Base-by-base conservation (phyloP, 164 flowering plant genomes). In the Dillenia turbinata region DNA sequence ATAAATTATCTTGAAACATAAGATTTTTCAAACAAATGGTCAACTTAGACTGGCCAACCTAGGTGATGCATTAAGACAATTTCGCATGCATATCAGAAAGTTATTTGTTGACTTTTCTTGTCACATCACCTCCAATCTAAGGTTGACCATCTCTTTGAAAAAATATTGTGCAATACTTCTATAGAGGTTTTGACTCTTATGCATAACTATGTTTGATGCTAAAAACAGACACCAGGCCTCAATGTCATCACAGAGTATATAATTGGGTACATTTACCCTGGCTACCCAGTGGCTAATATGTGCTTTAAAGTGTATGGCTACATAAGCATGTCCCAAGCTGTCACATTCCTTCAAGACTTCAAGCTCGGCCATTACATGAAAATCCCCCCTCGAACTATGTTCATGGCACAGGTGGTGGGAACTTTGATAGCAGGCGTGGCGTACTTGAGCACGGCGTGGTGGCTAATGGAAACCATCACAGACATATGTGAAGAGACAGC, bases 301-400 rank as follows among this genome's bases (percentile, higher is more conserved):
- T 88, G 91, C 83, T 92, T 92, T 78, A 92, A 92, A 67, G 93
- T 88, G 12, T 92, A 89, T 56, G 95, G 96, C 0, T 84, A 86
- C 74, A 84, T 90, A 40, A 92, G 96, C 60, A 88, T 85, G 87
- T 73, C 75, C 10, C 98, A 90, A 64, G 96, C 90, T 40, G 45
- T 89, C 51, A 79, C 92, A 7, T 92, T 89, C 76, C 73, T 90
- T 17, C 89, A 83, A 75, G 95, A 92, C 72, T 89, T 92, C 81
- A 90, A 92, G 74, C 86, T 92, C n/a, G 96, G 96, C 4, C 98
- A 88, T 70, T 92, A 90, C 83, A 89, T 92, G 98, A 92, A 92
- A 71, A 88, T 92, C 19, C 98, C 98, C 62, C 96, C 98, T 0
- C 72, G 89, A 73, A 74, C 85, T 11, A 88, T 92, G 95, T 92